phyloP scores from a whole-genome alignment of 192 early-diverging fungal genomes.

The Entomortierella lignicola region DNA sequence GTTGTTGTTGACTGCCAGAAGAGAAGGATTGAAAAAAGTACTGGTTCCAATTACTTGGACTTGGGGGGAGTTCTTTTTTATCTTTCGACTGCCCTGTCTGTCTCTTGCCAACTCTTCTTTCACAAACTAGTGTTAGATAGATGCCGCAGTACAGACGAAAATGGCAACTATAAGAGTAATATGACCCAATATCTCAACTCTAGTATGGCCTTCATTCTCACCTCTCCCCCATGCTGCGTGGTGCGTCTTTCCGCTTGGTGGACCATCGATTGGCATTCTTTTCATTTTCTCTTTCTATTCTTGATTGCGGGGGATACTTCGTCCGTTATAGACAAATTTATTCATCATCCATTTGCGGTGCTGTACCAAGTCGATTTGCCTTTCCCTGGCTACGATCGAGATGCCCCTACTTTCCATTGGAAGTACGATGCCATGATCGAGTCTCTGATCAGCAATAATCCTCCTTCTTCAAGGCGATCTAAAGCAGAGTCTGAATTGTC shows the following conservation, averaged over 20 bases:
- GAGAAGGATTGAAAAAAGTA: neutral
- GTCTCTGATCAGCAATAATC: slow-evolving; percentile 47
- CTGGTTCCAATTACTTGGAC: neutral
- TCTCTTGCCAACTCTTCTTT: neutral
- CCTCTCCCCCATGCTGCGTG: slow-evolving; percentile 2
- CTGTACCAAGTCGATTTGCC: slow-evolving; percentile 60
- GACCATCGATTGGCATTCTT: slow-evolving; percentile 7
- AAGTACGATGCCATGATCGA: slow-evolving; percentile 56
- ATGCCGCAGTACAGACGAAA: neutral
- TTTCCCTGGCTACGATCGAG: slow-evolving; percentile 59
- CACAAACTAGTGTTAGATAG: neutral
- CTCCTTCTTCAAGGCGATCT: slow-evolving; percentile 34
- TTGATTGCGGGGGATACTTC: neutral
- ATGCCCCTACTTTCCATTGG: slow-evolving; percentile 58
- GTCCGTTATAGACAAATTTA: slow-evolving; percentile 61
- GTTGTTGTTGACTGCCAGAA: slow-evolving; percentile 17
- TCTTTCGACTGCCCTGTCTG: neutral
- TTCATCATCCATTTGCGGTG: slow-evolving; percentile 62
- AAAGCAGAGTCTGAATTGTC: slow-evolving; percentile 1
- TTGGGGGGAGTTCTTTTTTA: neutral
- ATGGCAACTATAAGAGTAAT: neutral
- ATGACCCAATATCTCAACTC: neutral
- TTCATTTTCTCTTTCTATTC: neutral
- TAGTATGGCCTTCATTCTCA: slow-evolving; percentile 16
- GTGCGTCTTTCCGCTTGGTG: slow-evolving; percentile 1